These are phyloP conservation scores for Nicotiana paniculata DNA, from an alignment of 257 asterid species.

Conservation along the genomic window DNA sequence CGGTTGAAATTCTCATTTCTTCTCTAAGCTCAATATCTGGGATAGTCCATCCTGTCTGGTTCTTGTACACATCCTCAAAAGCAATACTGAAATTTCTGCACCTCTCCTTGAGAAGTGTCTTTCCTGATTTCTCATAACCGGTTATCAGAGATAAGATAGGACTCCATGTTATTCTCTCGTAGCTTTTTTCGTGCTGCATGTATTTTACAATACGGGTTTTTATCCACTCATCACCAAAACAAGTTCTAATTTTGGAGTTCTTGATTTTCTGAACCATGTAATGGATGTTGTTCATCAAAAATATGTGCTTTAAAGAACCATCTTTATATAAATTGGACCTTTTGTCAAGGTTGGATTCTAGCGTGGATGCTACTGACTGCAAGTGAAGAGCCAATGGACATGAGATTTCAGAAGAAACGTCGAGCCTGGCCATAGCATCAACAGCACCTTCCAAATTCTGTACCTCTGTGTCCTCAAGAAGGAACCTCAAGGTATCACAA, in stretches of 20 bases:
- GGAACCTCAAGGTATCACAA: constrained; percentile 35
- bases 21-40: constrained; percentile 54
- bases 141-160: constrained; percentile 25
- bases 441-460: constrained; percentile 8
- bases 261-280: constrained; percentile 58
- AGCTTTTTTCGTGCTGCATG: constrained; percentile 41
- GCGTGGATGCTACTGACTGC: constrained; percentile 32
- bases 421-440: constrained; percentile 8
- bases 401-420: constrained; percentile 1
- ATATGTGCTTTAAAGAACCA: constrained; percentile 40
- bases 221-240: constrained; percentile 65
- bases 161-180: constrained; percentile 53
- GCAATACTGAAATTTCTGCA: constrained; percentile 36
- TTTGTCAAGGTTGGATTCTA: constrained; percentile 46
- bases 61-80: constrained; percentile 60
- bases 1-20: constrained; percentile 41
- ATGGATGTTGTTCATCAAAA: constrained; percentile 71
- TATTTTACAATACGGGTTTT: constrained; percentile 29
- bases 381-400: constrained; percentile 36
- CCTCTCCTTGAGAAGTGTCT: constrained; percentile 50
- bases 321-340: constrained; percentile 38
- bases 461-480: constrained; percentile 30
- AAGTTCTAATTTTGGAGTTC: constrained; percentile 32
- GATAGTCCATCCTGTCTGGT: constrained; percentile 59
- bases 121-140: constrained; percentile 41